Percentiles rank a stretch among this genome's conserved stretches.
phyloP scores from a whole-genome alignment of 2,329 filamentous ascomycete species.

The Torrubiella hemipterigena region DNA sequence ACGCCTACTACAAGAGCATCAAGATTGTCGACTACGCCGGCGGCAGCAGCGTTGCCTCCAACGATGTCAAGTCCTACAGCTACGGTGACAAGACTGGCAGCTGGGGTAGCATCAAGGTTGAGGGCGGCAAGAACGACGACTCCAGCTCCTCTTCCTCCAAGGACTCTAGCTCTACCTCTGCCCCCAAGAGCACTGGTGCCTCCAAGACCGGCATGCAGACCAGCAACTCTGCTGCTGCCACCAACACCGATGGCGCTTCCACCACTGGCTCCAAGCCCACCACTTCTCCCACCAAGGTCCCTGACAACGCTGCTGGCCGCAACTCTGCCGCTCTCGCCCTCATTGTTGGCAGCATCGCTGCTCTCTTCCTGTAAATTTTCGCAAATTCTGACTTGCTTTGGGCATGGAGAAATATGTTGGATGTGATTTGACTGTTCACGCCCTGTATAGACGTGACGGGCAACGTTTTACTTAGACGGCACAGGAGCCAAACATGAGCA shows the following conservation, averaged over 20 bases:
- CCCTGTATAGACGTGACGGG: background rate
- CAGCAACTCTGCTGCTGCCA: slow-evolving; percentile 8
- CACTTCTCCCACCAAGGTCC: slow-evolving; percentile 9
- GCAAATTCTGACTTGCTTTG: background rate
- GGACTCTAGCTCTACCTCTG: slow-evolving; percentile 6
- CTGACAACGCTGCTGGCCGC: slow-evolving; percentile 15
- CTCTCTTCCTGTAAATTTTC: slow-evolving; percentile 16
- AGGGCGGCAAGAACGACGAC: slow-evolving; percentile 1
- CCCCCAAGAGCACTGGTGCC: slow-evolving; percentile 10
- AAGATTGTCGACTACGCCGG: slow-evolving; percentile 31
- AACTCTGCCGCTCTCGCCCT: slow-evolving; percentile 10
- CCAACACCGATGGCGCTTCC: slow-evolving; percentile 5
- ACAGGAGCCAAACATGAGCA: no score
- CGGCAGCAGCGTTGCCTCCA: slow-evolving; percentile 16
- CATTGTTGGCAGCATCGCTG: slow-evolving; percentile 15
- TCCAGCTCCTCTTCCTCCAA: slow-evolving; percentile 6
- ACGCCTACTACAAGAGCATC: slow-evolving; percentile 31
- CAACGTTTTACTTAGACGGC: no score
- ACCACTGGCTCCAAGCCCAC: slow-evolving; percentile 5
- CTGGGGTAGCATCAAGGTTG: slow-evolving; percentile 27
- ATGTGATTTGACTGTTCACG: background rate
- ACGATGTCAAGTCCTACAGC: slow-evolving; percentile 26
- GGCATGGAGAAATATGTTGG: background rate
- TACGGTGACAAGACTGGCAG: slow-evolving; percentile 28
- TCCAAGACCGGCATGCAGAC: slow-evolving; percentile 12